Conservation (phyloP, 257 asterid genomes). For the Voacanga thouarsii region DNA sequence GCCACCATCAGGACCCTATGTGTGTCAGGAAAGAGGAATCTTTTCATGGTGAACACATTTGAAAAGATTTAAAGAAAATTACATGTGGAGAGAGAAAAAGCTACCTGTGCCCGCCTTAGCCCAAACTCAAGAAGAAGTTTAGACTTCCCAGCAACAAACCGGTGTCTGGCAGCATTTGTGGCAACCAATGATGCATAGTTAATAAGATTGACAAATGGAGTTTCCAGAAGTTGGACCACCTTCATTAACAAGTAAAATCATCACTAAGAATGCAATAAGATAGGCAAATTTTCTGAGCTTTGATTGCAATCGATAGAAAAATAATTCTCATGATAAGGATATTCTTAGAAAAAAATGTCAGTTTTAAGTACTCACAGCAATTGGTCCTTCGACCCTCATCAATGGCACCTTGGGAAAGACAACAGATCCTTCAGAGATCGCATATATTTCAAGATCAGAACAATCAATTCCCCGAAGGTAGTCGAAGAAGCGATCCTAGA, state of each 20-base stretch:
- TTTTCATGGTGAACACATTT: slow-evolving; percentile 14
- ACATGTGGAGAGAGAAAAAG: slow-evolving; percentile 2
- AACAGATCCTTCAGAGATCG: slow-evolving; percentile 90
- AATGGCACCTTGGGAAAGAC: slow-evolving; percentile 94
- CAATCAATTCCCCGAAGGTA: slow-evolving; percentile 82
- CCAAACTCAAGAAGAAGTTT: slow-evolving; percentile 97
- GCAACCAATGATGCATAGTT: slow-evolving; percentile 96
- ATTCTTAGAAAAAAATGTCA: slow-evolving; percentile 4
- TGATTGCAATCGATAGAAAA: background rate
- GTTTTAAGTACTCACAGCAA: slow-evolving; percentile 67
- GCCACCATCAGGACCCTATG: slow-evolving; percentile 99
- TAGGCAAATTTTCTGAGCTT: slow-evolving; percentile 4
- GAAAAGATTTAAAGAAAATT: slow-evolving; percentile 4
- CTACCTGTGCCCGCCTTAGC: slow-evolving; percentile 90
- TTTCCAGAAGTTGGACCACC: slow-evolving; percentile 98
- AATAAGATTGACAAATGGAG: slow-evolving; percentile 83
- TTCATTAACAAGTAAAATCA: slow-evolving; percentile 34
- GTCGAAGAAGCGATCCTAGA: slow-evolving; percentile 74
- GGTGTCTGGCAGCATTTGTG: slow-evolving; percentile 98
- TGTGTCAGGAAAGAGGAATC: slow-evolving; percentile 12
- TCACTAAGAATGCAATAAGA: slow-evolving; percentile 9
- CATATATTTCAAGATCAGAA: slow-evolving; percentile 86
- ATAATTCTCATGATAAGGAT: background rate
- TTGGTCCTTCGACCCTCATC: slow-evolving; percentile 96
- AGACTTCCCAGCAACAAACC: slow-evolving; percentile 95